Evolutionary conservation across 2,329 filamentous ascomycete species (phyloP).

Genomic region (Colletotrichum filicis): DNA sequence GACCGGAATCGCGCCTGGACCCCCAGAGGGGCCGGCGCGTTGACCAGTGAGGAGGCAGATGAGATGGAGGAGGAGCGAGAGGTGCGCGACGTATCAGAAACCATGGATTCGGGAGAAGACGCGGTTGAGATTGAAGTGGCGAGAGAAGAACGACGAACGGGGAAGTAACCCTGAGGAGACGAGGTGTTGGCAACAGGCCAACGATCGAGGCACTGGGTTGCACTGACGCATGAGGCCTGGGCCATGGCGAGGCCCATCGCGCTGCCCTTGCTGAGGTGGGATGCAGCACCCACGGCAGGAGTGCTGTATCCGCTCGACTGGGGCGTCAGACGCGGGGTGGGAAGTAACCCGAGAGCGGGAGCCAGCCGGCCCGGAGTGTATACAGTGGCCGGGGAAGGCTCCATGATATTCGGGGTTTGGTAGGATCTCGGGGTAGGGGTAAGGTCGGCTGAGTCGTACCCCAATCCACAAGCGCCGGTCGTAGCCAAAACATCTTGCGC

Average conservation of each 20-base stretch:
- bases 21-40: constrained; percentile 69
- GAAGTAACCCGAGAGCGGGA: constrained; percentile 65
- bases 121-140: constrained; percentile 71
- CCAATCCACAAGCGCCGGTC: constrained; percentile 38
- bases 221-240: constrained; percentile 59
- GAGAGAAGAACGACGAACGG: constrained; percentile 69
- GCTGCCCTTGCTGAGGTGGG: constrained; percentile 59
- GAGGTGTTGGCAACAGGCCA: constrained; percentile 60
- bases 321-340: constrained; percentile 69
- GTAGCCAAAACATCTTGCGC: constrained; percentile 47
- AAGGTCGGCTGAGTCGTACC: constrained; percentile 51
- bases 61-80: constrained; percentile 75
- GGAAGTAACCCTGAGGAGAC: constrained; percentile 63
- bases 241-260: constrained; percentile 72
- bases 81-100: constrained; percentile 70
- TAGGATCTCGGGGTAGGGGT: constrained; percentile 54
- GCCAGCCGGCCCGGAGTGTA: constrained; percentile 59
- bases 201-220: constrained; percentile 63
- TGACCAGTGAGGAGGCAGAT: constrained; percentile 69
- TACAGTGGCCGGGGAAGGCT: constrained; percentile 56
- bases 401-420: constrained; percentile 58
- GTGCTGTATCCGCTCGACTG: constrained; percentile 67
- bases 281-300: constrained; percentile 67
- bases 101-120: constrained; percentile 75
- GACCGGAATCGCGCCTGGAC: constrained; percentile 73